A percentile compares a stretch with the other conserved stretches of the same genome.
phyloP scores from a whole-genome alignment of 2,329 filamentous ascomycete species.

The Geosmithia flava region DNA sequence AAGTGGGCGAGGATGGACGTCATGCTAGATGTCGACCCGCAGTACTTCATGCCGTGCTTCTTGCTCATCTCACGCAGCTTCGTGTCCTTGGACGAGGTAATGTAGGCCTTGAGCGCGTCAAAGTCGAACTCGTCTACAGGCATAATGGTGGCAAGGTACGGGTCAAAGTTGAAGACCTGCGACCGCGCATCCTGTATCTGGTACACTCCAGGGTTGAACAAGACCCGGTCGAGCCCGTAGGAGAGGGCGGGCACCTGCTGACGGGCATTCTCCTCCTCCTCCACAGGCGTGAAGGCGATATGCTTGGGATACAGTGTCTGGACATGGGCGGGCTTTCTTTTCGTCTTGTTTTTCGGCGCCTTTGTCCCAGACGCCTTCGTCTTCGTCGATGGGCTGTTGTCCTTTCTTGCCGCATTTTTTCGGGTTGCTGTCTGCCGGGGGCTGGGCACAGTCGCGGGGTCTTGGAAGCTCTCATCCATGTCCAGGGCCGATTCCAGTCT shows the following conservation, averaged over 20 bases:
- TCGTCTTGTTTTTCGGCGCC: neutral
- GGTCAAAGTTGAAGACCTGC: slow-evolving; percentile 91
- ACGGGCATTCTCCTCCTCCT: slow-evolving; percentile 9
- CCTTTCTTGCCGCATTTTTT: neutral
- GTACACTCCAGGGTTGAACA: slow-evolving; percentile 93
- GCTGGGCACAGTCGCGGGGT: neutral
- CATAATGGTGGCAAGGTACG: slow-evolving; percentile 88
- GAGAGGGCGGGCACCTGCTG: slow-evolving; percentile 44
- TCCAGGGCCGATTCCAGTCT: neutral
- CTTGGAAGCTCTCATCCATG: neutral
- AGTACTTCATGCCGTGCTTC: slow-evolving; percentile 62
- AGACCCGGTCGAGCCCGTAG: slow-evolving; percentile 73
- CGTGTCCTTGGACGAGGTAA: slow-evolving; percentile 79
- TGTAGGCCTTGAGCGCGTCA: slow-evolving; percentile 69
- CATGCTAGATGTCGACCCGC: slow-evolving; percentile 96
- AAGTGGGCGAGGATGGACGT: slow-evolving; percentile 79
- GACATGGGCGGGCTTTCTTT: neutral
- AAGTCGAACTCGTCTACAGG: slow-evolving; percentile 89
- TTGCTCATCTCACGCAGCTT: slow-evolving; percentile 58
- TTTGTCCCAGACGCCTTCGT: neutral
- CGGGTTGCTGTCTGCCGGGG: too few species aligned
- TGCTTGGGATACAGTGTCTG: neutral
- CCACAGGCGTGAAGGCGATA: slow-evolving; percentile 16
- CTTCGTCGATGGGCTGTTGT: neutral
- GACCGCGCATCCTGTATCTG: slow-evolving; percentile 81